These are phyloP conservation scores for Fusarium sp. DNA, from an alignment of 2,329 filamentous ascomycete genomes.

Conservation along the genomic window DNA sequence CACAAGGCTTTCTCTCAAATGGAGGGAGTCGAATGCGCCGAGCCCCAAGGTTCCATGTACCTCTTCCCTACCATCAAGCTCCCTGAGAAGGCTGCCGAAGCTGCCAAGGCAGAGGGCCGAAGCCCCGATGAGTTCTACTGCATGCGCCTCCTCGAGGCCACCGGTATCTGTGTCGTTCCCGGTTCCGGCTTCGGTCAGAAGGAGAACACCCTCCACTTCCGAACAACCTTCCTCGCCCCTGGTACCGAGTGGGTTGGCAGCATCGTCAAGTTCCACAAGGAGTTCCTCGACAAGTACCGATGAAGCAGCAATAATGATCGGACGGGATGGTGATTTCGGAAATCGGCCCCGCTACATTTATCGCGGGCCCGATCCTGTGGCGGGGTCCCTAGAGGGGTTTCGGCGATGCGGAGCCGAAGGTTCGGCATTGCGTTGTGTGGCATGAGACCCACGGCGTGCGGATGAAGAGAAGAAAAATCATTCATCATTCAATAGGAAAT, in stretches of 20 bases:
- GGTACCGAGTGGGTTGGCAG: slow-evolving; percentile 94
- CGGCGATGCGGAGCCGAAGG: slow-evolving; percentile 15
- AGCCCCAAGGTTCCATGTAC: slow-evolving; percentile 97
- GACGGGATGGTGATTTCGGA: background rate
- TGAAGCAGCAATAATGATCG: slow-evolving; percentile 46
- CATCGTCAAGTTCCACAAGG: slow-evolving; percentile 89
- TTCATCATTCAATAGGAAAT: slow-evolving; percentile 11
- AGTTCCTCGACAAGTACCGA: slow-evolving; percentile 87
- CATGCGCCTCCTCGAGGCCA: slow-evolving; percentile 89
- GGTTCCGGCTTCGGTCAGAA: slow-evolving; percentile 95
- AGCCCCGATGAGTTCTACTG: slow-evolving; percentile 94
- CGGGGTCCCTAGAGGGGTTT: slow-evolving; percentile 19
- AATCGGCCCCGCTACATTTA: background rate
- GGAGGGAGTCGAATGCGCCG: slow-evolving; percentile 93
- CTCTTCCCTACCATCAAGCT: slow-evolving; percentile 95
- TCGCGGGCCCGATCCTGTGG: slow-evolving; percentile 12
- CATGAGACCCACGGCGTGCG: slow-evolving; percentile 12
- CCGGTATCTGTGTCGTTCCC: slow-evolving; percentile 93
- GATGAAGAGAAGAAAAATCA: slow-evolving; percentile 9
- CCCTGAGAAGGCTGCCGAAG: slow-evolving; percentile 78
- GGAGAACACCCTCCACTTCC: slow-evolving; percentile 90
- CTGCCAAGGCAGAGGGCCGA: slow-evolving; percentile 79
- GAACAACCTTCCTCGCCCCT: slow-evolving; percentile 95
- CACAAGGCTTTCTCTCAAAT: slow-evolving; percentile 92
- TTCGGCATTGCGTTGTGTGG: slow-evolving; percentile 6